Conservation (phyloP, 768 basidiomycete species). For the Boletus rufocinnamomeus region DNA sequence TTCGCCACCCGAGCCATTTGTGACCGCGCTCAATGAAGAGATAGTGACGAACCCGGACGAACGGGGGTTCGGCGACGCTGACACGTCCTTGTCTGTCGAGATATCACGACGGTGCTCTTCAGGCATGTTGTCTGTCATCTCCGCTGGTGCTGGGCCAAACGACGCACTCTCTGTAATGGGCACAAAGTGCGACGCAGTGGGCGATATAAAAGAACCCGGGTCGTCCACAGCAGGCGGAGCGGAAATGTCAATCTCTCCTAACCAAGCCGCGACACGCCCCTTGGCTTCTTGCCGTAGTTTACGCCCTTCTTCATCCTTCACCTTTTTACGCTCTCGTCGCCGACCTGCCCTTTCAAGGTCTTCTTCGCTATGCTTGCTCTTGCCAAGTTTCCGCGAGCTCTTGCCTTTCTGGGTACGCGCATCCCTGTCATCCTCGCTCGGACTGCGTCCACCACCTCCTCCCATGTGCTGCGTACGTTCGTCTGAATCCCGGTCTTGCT, state of each 20-base stretch:
- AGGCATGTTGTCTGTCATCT: slow-evolving; percentile 7
- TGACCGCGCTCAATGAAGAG: slow-evolving; percentile 45
- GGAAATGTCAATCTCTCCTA: slow-evolving; percentile 64
- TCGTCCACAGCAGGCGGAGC: slow-evolving; percentile 49
- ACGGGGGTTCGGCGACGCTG: slow-evolving; percentile 61
- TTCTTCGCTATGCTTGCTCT: slow-evolving; percentile 30
- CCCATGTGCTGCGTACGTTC: slow-evolving; percentile 35
- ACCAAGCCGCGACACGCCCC: slow-evolving; percentile 77
- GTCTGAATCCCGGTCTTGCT: slow-evolving; percentile 35
- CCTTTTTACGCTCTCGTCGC: slow-evolving; percentile 30
- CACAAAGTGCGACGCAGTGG: slow-evolving; percentile 30
- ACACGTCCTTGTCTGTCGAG: slow-evolving; percentile 23
- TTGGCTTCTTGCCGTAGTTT: slow-evolving; percentile 52
- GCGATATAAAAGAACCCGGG: slow-evolving; percentile 36
- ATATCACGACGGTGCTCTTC: slow-evolving; percentile 7
- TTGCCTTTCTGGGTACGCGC: slow-evolving; percentile 33
- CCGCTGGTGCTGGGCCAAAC: slow-evolving; percentile 15
- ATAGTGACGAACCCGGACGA: slow-evolving; percentile 78
- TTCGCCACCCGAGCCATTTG: slow-evolving; percentile 5
- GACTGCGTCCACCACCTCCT: slow-evolving; percentile 23
- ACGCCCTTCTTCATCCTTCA: slow-evolving; percentile 40
- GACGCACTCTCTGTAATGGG: slow-evolving; percentile 28
- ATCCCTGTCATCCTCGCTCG: slow-evolving; percentile 36
- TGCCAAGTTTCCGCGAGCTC: slow-evolving; percentile 22
- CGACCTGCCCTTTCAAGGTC: slow-evolving; percentile 28